Evolutionary conservation across 2,329 filamentous ascomycete species (phyloP).

Genomic region (Sclerotinia spermophila): DNA sequence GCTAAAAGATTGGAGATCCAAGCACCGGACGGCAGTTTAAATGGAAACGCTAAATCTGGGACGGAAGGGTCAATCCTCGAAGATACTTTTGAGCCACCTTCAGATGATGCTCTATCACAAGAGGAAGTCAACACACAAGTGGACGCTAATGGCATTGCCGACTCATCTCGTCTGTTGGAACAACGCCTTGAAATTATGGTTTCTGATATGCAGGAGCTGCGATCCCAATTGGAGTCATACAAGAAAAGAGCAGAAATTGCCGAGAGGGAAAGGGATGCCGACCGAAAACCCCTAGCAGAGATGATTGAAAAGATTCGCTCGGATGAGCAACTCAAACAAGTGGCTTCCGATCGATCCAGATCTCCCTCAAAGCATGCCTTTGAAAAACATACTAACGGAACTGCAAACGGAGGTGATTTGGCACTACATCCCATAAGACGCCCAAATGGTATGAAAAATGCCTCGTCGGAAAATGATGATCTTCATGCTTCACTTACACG

Average conservation of each 20-base stretch:
- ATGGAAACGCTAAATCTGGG: slow-evolving; percentile 40
- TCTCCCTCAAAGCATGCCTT: slow-evolving; percentile 17
- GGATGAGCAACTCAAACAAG: slow-evolving; percentile 49
- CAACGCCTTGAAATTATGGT: slow-evolving; percentile 33
- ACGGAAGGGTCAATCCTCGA: slow-evolving; percentile 43
- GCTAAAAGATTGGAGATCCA: slow-evolving; percentile 68
- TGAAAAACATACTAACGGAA: slow-evolving; percentile 20
- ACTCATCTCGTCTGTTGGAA: slow-evolving; percentile 54
- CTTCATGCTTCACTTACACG: slow-evolving; percentile 6
- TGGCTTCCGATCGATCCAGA: slow-evolving; percentile 24
- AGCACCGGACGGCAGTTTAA: slow-evolving; percentile 40
- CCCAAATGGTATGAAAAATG: background rate
- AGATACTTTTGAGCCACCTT: slow-evolving; percentile 45
- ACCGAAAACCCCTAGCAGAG: slow-evolving; percentile 73
- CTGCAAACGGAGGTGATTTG: slow-evolving; percentile 12
- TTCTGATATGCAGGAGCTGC: slow-evolving; percentile 33
- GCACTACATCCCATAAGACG: slow-evolving; percentile 21
- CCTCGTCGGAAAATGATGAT: slow-evolving; percentile 24
- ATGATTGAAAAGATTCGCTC: slow-evolving; percentile 81
- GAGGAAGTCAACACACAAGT: slow-evolving; percentile 33
- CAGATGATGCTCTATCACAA: slow-evolving; percentile 30
- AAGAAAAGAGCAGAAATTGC: slow-evolving; percentile 74
- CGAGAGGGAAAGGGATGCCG: slow-evolving; percentile 70
- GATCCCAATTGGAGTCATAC: slow-evolving; percentile 55
- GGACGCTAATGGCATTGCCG: slow-evolving; percentile 77